Evolutionary conservation across 129 eudicot genomes (phyloP).

Genomic region (Chrysanthemum seticuspe): DNA sequence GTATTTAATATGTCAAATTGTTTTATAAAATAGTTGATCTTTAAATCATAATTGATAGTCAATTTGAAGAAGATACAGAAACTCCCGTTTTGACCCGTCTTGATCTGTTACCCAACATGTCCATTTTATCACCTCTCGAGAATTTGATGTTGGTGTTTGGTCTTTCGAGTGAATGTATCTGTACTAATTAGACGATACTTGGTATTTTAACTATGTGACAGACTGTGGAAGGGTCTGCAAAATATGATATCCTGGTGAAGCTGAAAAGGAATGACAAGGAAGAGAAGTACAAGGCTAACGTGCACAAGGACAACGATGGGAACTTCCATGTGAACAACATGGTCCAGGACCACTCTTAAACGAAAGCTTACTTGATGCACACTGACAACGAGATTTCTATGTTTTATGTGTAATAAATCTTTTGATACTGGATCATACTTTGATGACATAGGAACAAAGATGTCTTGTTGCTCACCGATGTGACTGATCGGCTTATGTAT

Average conservation of each 20-base stretch:
- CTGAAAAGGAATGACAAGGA: constrained; percentile 72
- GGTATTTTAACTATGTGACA: constrained; percentile 12
- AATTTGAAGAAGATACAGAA: no score
- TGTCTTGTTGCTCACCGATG: constrained; percentile 11
- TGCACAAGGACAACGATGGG: constrained; percentile 70
- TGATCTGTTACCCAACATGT: no score
- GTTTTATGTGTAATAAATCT: constrained; percentile 29
- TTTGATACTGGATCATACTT: constrained; percentile 16
- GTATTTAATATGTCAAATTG: no score
- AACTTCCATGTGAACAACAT: constrained; percentile 57
- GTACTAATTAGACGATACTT: neutral
- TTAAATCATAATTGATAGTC: no score
- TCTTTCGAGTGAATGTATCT: neutral
- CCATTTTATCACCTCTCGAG: neutral
- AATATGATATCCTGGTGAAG: constrained; percentile 68
- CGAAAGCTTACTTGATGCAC: neutral
- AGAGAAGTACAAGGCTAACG: constrained; percentile 81
- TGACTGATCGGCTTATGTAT: constrained; percentile 4
- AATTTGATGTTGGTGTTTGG: neutral
- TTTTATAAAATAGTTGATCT: no score
- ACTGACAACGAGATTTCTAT: constrained; percentile 13
- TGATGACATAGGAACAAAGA: neutral
- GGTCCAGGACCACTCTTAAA: constrained; percentile 47
- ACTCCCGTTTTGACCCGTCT: no score
- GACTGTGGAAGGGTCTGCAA: constrained; percentile 57